Evolutionary conservation across 1,284 basidiomycete genomes (phyloP).

Genomic region (Tetrapyrgos nigripes): DNA sequence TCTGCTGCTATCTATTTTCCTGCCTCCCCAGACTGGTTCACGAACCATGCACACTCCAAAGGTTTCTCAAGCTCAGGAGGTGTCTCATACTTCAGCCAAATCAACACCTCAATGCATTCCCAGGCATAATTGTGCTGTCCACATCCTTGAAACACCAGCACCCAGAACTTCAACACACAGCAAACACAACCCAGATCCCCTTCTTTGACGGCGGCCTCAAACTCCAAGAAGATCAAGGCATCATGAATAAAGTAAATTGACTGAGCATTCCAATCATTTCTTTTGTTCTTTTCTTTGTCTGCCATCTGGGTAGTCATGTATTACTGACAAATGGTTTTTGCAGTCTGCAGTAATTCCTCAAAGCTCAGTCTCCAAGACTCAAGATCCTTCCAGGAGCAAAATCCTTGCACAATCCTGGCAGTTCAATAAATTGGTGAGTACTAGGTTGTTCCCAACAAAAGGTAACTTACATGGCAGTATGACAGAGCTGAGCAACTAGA

Average conservation of each 20-base stretch:
- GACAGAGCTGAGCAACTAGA: constrained; percentile 26
- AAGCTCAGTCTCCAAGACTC: too few relatives aligned
- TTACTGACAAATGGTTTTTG: too few relatives aligned
- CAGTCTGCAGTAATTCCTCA: too few relatives aligned
- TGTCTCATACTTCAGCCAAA: constrained; percentile 32
- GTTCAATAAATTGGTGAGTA: neutral
- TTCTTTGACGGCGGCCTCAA: constrained; percentile 31
- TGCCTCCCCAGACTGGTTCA: constrained; percentile 23
- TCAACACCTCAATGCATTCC: constrained; percentile 32
- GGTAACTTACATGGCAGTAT: constrained; percentile 27
- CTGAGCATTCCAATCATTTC: too few relatives aligned
- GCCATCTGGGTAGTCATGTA: too few relatives aligned
- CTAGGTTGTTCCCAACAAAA: neutral
- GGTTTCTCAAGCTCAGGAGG: constrained; percentile 15
- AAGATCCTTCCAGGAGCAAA: too few relatives aligned
- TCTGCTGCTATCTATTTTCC: constrained; percentile 26
- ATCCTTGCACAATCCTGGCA: neutral
- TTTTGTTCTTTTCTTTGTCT: too few relatives aligned
- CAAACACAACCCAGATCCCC: constrained; percentile 33
- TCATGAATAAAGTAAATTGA: constrained; percentile 26
- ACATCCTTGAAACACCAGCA: constrained; percentile 30
- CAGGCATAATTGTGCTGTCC: constrained; percentile 35
- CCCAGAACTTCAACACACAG: constrained; percentile 31
- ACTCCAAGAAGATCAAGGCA: constrained; percentile 27
- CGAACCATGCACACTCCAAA: constrained; percentile 32